A percentile compares a stretch with the other conserved stretches of the same genome.
These are phyloP conservation scores for Elaeagnus macrophylla DNA, from an alignment of 306 rosid species.

Conservation along the genomic window DNA sequence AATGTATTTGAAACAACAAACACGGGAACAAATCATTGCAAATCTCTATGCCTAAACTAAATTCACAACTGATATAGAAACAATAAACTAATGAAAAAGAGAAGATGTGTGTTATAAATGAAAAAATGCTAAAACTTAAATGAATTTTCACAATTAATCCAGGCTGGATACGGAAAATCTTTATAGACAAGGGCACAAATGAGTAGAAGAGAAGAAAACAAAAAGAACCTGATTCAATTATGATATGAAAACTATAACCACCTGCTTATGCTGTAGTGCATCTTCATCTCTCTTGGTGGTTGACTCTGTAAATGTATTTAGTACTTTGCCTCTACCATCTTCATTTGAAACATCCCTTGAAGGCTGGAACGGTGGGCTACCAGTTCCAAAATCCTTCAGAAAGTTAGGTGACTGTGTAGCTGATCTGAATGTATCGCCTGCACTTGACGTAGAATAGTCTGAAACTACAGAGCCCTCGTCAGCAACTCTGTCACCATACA, in stretches of 20 bases:
- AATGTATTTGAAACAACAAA: too few relatives aligned
- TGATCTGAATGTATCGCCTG: slow-evolving; percentile 60
- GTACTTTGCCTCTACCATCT: slow-evolving; percentile 38
- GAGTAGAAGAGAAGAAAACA: not conserved
- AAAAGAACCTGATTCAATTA: not conserved
- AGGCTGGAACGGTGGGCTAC: slow-evolving; percentile 45
- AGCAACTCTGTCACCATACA: slow-evolving; percentile 62
- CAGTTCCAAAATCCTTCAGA: slow-evolving; percentile 40
- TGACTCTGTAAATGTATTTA: slow-evolving; percentile 27
- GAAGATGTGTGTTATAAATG: too few relatives aligned
- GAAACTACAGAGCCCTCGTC: slow-evolving; percentile 66
- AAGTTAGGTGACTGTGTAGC: slow-evolving; percentile 57
- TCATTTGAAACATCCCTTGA: slow-evolving; percentile 41
- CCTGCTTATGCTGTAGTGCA: slow-evolving; percentile 43
- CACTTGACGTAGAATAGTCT: slow-evolving; percentile 67
- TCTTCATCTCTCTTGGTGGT: slow-evolving; percentile 32
- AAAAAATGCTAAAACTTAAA: too few relatives aligned
- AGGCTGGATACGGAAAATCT: too few relatives aligned
- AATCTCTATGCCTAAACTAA: too few relatives aligned
- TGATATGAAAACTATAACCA: slow-evolving; percentile 3
- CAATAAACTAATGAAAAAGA: too few relatives aligned
- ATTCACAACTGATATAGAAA: too few relatives aligned
- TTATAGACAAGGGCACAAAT: not conserved
- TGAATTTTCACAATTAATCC: too few relatives aligned
- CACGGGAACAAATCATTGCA: too few relatives aligned